phyloP scores from a whole-genome alignment of 257 asterid species.

The Verbascum thapsus region DNA sequence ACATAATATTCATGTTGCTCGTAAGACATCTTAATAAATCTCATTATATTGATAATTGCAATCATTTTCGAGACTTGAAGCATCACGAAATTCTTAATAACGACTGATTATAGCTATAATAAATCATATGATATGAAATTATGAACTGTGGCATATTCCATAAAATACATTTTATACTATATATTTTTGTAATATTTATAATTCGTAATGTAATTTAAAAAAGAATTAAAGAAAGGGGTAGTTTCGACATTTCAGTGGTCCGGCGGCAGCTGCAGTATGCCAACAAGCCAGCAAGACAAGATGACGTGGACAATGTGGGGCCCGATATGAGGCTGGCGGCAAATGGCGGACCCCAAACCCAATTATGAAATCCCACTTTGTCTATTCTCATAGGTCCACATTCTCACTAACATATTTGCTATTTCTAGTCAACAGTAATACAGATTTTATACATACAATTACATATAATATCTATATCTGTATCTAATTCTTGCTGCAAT shows the following conservation, averaged over 20 bases:
- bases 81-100: too few relatives aligned
- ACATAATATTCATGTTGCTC: too few relatives aligned
- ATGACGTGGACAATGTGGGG: conserved; percentile 15
- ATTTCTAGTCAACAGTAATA: conserved; percentile 25
- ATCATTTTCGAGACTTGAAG: too few relatives aligned
- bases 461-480: not conserved
- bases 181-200: too few relatives aligned
- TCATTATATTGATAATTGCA: too few relatives aligned
- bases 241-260: conserved; percentile 10
- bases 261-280: not conserved
- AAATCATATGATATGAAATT: too few relatives aligned
- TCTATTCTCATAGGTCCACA: conserved; percentile 6
- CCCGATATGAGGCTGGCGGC: conserved; percentile 44
- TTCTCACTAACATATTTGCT: conserved; percentile 15
- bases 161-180: too few relatives aligned
- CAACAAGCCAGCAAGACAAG: conserved; percentile 23
- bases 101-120: too few relatives aligned
- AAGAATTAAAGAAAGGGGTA: not conserved
- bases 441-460: conserved; percentile 9
- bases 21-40: too few relatives aligned
- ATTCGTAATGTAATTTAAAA: too few relatives aligned
- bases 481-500: not conserved
- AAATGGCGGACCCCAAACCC: conserved; percentile 39
- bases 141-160: not conserved
- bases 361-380: conserved; percentile 35